phyloP scores from a whole-genome alignment of 129 eudicot genomes.

The Flaveria sonorensis region DNA sequence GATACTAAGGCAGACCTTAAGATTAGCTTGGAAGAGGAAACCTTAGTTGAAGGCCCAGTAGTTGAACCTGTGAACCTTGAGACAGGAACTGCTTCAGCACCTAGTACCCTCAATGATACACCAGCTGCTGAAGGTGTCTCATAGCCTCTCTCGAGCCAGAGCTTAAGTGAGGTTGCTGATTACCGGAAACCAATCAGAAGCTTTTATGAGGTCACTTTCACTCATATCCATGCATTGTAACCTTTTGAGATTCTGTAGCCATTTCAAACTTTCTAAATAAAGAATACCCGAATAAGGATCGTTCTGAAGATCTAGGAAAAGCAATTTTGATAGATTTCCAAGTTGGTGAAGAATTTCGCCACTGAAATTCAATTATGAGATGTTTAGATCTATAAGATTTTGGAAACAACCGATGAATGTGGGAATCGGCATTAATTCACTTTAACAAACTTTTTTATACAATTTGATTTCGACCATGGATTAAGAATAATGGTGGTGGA shows the following conservation, averaged over 20 bases:
- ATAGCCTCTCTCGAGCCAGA: too few relatives aligned
- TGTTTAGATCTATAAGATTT: not conserved
- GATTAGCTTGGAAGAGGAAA: too few relatives aligned
- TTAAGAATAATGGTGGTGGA: too few relatives aligned
- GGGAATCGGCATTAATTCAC: not conserved
- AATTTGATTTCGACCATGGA: too few relatives aligned
- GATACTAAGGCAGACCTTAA: too few relatives aligned
- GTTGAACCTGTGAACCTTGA: too few relatives aligned
- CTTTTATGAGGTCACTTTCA: not conserved
- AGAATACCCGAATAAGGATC: not conserved
- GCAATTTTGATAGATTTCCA: conserved; percentile 8
- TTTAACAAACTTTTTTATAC: too few relatives aligned
- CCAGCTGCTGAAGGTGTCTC: too few relatives aligned
- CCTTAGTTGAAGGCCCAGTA: too few relatives aligned
- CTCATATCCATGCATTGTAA: not conserved
- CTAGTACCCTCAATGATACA: too few relatives aligned
- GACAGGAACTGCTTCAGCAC: too few relatives aligned
- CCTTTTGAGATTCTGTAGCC: not conserved
- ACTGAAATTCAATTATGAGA: not conserved
- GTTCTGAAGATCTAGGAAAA: not conserved
- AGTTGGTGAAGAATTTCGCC: conserved; percentile 14
- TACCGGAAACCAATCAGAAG: not conserved
- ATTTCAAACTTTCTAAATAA: not conserved
- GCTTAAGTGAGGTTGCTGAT: not conserved
- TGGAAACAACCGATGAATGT: conserved; percentile 2